These are phyloP conservation scores for Boletus rubescentipes DNA, from an alignment of 768 basidiomycete species.

Conservation along the genomic window DNA sequence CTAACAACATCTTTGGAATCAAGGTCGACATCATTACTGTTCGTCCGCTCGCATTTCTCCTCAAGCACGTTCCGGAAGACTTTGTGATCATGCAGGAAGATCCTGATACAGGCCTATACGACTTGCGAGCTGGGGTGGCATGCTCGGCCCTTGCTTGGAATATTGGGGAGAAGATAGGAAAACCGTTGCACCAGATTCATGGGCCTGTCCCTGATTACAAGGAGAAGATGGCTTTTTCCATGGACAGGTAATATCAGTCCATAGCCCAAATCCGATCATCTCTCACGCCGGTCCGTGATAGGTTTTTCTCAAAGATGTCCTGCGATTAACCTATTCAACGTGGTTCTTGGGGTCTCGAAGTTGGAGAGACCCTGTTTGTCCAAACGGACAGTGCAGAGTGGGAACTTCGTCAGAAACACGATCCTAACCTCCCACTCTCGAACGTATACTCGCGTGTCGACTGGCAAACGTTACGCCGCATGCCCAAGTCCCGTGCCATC, in stretches of 20 bases:
- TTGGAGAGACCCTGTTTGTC: constrained; percentile 48
- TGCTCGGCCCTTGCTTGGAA: constrained; percentile 54
- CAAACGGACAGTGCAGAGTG: constrained; percentile 42
- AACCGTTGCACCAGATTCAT: constrained; percentile 46
- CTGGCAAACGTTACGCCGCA: constrained; percentile 53
- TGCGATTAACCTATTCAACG: constrained; percentile 50
- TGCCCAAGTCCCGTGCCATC: constrained; percentile 48
- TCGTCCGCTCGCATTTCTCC: constrained; percentile 42
- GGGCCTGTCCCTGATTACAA: constrained; percentile 49
- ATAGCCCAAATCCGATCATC: background rate
- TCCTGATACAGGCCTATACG: constrained; percentile 42
- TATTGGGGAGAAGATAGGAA: constrained; percentile 47
- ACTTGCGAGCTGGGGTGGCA: constrained; percentile 43
- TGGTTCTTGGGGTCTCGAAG: constrained; percentile 51
- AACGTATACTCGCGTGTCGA: constrained; percentile 50
- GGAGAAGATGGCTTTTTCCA: constrained; percentile 47
- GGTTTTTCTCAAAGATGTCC: constrained; percentile 49
- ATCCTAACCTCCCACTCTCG: constrained; percentile 37
- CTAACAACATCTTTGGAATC: constrained; percentile 42
- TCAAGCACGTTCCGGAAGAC: constrained; percentile 55
- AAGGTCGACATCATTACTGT: constrained; percentile 27
- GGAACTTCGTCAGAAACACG: constrained; percentile 32
- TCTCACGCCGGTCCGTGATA: constrained; percentile 14
- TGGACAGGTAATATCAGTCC: constrained; percentile 41
- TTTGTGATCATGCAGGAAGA: constrained; percentile 46